Conservation (phyloP, 768 basidiomycete species). For the Leccinum incarnatum region DNA sequence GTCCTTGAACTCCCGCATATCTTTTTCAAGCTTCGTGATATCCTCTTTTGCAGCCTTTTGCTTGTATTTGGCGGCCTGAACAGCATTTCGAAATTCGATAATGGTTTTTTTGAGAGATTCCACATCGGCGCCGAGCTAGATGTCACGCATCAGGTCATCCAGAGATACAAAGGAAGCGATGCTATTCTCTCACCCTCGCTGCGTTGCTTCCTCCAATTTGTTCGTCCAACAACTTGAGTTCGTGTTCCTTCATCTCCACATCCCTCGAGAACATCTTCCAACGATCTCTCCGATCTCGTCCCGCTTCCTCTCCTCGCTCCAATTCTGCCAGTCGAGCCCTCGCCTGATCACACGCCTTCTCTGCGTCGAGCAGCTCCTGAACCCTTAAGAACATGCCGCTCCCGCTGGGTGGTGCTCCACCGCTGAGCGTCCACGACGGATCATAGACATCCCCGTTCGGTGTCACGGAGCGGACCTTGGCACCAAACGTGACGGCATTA, state of each 20-base stretch:
- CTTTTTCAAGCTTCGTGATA: constrained; percentile 84
- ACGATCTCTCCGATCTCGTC: constrained; percentile 50
- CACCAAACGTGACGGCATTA: constrained; percentile 80
- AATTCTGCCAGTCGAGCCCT: constrained; percentile 46
- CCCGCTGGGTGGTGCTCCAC: constrained; percentile 80
- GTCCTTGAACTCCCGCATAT: constrained; percentile 98
- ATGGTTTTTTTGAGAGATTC: constrained; percentile 68
- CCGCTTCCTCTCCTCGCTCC: constrained; percentile 53
- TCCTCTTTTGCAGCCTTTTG: constrained; percentile 76
- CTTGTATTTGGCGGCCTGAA: constrained; percentile 69
- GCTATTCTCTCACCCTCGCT: constrained; percentile 57
- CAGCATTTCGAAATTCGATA: constrained; percentile 49
- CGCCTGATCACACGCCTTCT: constrained; percentile 54
- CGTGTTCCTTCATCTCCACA: constrained; percentile 87
- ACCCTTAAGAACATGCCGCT: constrained; percentile 77
- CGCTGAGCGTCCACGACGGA: constrained; percentile 91
- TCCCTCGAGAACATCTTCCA: constrained; percentile 65
- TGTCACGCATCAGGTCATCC: neutral
- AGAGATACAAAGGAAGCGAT: neutral
- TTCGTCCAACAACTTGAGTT: constrained; percentile 74
- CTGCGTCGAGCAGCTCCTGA: constrained; percentile 74
- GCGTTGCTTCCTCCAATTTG: constrained; percentile 90
- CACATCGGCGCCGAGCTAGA: constrained; percentile 80
- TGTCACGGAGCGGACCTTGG: constrained; percentile 73
- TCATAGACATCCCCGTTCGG: constrained; percentile 96